Evolutionary conservation across 441 rosid species (phyloP), one percentile per base, ranked within the genome.

Genomic region (Brassica hybrid): DNA sequence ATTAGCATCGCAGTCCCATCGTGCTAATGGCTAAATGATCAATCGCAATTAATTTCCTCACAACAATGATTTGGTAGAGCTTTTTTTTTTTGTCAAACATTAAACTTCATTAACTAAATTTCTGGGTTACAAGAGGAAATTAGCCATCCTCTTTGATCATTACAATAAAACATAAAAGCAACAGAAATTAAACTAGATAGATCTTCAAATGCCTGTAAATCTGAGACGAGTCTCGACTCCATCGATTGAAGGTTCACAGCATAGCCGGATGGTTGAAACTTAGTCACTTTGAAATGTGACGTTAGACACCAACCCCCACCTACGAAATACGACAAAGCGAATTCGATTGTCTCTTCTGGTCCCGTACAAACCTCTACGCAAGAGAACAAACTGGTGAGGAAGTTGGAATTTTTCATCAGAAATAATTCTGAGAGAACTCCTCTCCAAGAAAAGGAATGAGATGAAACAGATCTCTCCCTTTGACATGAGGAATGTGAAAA

Each of bases 1-100:
- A 74, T 74, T 3, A 19, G 64, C 5, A 34, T 73, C 21, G 32
- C 54, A 17, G 36, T 50, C n/a, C 52, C 14, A 66, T 30, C 58
- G 58, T 52, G 58, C 58, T 52, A 16, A 30, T 75, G 57, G 65
- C 43, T 34, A 19, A 43, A 52, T 56, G n/a, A n/a, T n/a, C n/a
- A n/a, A n/a, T n/a, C 58, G 32, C 63, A 48, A n/a, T 60, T 59
- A 58, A 7, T 13, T 58, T 2, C 34, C 17, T 45, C 52, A 23
- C 71, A 65, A 21, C 65, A 64, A 23, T 16, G 30, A 25, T 58
- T 67, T 7, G 19, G 19, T 38, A 67, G 48, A 23, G 52, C 52
- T 30, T 30, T 30, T 32, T 32, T 32, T 32, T 5, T 32, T 32
- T 32, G 36, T 32, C 36, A 32, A 32, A 32, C 36, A 5, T 32